These are phyloP conservation scores for Citrus sp. DNA, from an alignment of 345 rosid species.

Conservation along the genomic window DNA sequence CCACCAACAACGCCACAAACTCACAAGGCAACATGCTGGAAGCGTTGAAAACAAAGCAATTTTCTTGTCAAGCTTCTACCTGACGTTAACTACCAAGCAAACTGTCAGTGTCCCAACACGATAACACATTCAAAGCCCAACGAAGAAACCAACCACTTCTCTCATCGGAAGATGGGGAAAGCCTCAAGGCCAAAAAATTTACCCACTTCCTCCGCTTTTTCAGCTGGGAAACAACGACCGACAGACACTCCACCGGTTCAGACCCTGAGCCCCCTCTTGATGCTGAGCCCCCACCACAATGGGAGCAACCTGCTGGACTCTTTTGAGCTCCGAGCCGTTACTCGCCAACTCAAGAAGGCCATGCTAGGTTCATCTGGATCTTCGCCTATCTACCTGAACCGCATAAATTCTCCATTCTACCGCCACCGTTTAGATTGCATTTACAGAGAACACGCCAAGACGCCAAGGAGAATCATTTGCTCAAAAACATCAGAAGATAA, in stretches of 20 bases:
- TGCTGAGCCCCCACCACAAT: constrained; percentile 22
- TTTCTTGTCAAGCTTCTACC: constrained; percentile 15
- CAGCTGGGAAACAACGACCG: neutral
- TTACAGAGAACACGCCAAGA: constrained; percentile 17
- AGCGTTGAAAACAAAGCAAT: constrained; percentile 33
- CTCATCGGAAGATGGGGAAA: constrained; percentile 13
- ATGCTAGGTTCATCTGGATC: constrained; percentile 22
- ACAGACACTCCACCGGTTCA: neutral
- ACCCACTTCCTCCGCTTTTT: neutral
- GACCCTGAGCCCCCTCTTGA: constrained; percentile 12
- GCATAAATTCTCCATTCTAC: constrained; percentile 27
- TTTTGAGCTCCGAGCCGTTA: constrained; percentile 38
- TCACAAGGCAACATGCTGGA: constrained; percentile 9
- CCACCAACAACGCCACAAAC: neutral
- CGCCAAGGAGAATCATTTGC: constrained; percentile 17
- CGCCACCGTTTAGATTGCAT: constrained; percentile 14
- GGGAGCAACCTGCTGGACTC: constrained; percentile 47
- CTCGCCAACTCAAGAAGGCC: constrained; percentile 43
- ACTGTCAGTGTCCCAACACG: neutral
- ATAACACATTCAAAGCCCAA: neutral
- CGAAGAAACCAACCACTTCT: neutral
- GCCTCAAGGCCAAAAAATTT: constrained; percentile 2
- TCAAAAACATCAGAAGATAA: neutral
- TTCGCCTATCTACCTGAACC: constrained; percentile 15
- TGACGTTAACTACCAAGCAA: constrained; percentile 9